Conservation (phyloP, 129 eudicot species). For the Flaveria ramosissima region DNA sequence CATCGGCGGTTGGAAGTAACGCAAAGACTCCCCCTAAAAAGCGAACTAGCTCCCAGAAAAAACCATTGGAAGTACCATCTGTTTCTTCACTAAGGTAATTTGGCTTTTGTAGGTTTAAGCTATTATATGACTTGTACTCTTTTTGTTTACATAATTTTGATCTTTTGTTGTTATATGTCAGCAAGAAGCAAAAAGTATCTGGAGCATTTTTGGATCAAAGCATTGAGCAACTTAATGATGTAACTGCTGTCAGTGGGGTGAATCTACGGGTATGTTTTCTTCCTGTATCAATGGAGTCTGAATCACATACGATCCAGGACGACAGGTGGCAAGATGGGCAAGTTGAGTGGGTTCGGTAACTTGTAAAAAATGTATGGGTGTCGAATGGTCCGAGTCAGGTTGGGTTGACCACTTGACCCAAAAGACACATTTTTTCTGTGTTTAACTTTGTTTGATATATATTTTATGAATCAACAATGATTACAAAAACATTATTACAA, state of each 20-base stretch:
- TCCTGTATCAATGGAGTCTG: slow-evolving; percentile 8
- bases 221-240: slow-evolving; percentile 91
- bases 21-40: slow-evolving; percentile 62
- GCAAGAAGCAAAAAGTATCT: slow-evolving; percentile 85
- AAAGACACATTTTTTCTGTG: not conserved
- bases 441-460: not conserved
- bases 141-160: not conserved
- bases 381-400: not conserved
- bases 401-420: not conserved
- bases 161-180: slow-evolving; percentile 28
- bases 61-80: slow-evolving; percentile 63
- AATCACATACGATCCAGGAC: not conserved
- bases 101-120: slow-evolving; percentile 23
- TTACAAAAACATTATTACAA: not conserved
- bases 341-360: not conserved
- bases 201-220: slow-evolving; percentile 81
- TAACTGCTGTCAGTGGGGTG: slow-evolving; percentile 91
- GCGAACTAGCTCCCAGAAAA: slow-evolving; percentile 63
- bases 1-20: slow-evolving; percentile 45
- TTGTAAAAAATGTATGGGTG: not conserved
- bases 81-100: slow-evolving; percentile 66
- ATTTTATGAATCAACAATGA: not conserved
- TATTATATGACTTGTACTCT: not conserved
- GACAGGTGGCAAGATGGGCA: not conserved
- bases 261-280: slow-evolving; percentile 64